phyloP scores from a whole-genome alignment of 768 basidiomycete species.

The Leccinum subtestaceum region DNA sequence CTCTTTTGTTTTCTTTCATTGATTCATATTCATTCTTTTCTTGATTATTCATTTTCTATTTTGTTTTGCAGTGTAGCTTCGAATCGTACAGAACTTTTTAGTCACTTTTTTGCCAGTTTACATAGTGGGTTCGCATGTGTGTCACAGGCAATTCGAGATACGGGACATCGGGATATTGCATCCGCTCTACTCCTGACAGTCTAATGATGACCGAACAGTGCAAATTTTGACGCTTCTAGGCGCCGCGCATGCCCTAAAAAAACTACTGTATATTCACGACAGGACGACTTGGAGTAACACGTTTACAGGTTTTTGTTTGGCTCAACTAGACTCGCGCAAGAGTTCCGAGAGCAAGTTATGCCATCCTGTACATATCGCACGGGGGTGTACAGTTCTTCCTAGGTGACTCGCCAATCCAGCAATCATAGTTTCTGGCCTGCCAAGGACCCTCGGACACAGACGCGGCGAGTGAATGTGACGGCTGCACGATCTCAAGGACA shows the following conservation, averaged over 20 bases:
- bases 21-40: background rate
- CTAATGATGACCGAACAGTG: background rate
- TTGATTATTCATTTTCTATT: slow-evolving; percentile 34
- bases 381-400: background rate
- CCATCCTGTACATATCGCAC: background rate
- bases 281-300: background rate
- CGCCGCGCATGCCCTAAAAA: background rate
- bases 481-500: background rate
- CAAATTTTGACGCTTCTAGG: background rate
- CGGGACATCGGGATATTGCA: background rate
- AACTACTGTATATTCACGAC: background rate
- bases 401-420: background rate
- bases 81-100: slow-evolving; percentile 23
- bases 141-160: slow-evolving; percentile 9
- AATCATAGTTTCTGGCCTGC: background rate
- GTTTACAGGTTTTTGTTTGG: background rate
- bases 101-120: slow-evolving; percentile 14
- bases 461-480: background rate
- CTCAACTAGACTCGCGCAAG: background rate
- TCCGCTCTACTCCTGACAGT: background rate
- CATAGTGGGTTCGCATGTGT: slow-evolving; percentile 5
- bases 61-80: slow-evolving; percentile 25
- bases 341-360: background rate
- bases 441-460: background rate
- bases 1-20: background rate